phyloP scores from a whole-genome alignment of 1,139 yeast species.

The Candida buenavistaensis region DNA sequence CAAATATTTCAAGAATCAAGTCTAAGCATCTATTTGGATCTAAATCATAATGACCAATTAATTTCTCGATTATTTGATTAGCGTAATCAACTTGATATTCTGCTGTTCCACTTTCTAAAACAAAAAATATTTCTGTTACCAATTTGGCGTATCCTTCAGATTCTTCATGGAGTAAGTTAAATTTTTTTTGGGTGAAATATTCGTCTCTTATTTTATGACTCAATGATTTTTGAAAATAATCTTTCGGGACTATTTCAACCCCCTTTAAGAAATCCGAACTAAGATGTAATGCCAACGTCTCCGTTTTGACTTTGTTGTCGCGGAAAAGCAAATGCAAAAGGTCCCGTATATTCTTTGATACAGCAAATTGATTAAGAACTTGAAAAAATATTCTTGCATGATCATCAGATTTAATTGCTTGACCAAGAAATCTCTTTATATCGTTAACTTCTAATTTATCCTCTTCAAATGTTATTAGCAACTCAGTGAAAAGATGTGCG shows the following conservation, averaged over 20 bases:
- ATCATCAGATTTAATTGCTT: slow-evolving; percentile 32
- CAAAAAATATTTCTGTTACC: slow-evolving; percentile 49
- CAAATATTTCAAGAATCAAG: slow-evolving; percentile 52
- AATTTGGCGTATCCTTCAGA: slow-evolving; percentile 79
- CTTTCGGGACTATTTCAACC: slow-evolving; percentile 40
- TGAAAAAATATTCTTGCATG: slow-evolving; percentile 44
- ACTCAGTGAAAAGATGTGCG: slow-evolving; percentile 35
- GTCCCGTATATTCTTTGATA: slow-evolving; percentile 24
- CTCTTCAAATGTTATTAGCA: slow-evolving; percentile 33
- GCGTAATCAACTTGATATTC: slow-evolving; percentile 45
- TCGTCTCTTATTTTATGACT: slow-evolving; percentile 51
- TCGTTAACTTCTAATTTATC: slow-evolving; percentile 23
- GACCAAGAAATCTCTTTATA: slow-evolving; percentile 27
- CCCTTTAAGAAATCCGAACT: slow-evolving; percentile 36
- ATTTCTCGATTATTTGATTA: slow-evolving; percentile 51
- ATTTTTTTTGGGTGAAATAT: slow-evolving; percentile 70
- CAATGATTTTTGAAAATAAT: slow-evolving; percentile 37
- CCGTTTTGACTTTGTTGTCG: slow-evolving; percentile 34
- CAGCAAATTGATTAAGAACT: slow-evolving; percentile 46
- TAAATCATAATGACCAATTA: slow-evolving; percentile 75
- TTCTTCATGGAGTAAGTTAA: slow-evolving; percentile 74
- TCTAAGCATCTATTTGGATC: slow-evolving; percentile 78
- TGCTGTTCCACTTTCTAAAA: slow-evolving; percentile 43
- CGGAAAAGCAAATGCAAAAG: slow-evolving; percentile 23
- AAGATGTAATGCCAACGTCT: slow-evolving; percentile 38